phyloP scores from a whole-genome alignment of 805 yeast genomes.

The Barnettozyma botsteinii region DNA sequence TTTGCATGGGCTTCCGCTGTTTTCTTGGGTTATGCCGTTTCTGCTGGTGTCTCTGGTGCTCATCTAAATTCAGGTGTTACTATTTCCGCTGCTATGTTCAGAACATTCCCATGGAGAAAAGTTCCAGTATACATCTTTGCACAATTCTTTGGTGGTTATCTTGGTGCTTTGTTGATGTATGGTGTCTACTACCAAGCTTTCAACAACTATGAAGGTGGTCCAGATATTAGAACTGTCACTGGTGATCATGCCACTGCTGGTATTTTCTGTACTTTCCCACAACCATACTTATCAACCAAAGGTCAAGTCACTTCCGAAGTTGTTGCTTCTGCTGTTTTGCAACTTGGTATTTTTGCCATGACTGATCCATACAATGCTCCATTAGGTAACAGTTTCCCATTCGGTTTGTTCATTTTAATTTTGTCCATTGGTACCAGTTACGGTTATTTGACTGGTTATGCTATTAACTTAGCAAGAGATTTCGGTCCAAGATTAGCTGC shows the following conservation, averaged over 20 bases:
- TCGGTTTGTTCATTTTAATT: constrained; percentile 40
- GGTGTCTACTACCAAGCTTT: constrained; percentile 39
- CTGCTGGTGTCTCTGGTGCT: constrained; percentile 56
- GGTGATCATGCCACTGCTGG: constrained; percentile 35
- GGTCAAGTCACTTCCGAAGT: constrained; percentile 46
- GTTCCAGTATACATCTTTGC: constrained; percentile 40
- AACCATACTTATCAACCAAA: constrained; percentile 32
- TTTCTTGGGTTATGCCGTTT: constrained; percentile 42
- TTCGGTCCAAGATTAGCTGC: constrained; percentile 48
- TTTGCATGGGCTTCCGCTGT: constrained; percentile 53
- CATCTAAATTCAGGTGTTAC: constrained; percentile 53
- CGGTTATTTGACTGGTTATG: constrained; percentile 51
- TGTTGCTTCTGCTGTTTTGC: constrained; percentile 39
- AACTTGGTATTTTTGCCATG: constrained; percentile 43
- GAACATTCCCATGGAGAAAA: constrained; percentile 48
- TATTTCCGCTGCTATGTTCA: constrained; percentile 38
- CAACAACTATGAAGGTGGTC: constrained; percentile 31
- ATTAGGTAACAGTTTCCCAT: constrained; percentile 40
- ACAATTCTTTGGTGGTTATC: constrained; percentile 44
- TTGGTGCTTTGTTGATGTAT: constrained; percentile 41
- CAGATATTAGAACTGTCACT: constrained; percentile 20
- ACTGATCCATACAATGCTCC: constrained; percentile 46
- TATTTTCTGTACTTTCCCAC: constrained; percentile 43
- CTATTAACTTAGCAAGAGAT: constrained; percentile 50
- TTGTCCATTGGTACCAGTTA: constrained; percentile 41